These are phyloP conservation scores for Aspergillus sp. DNA, from an alignment of 2,329 filamentous ascomycete species.

Conservation along the genomic window DNA sequence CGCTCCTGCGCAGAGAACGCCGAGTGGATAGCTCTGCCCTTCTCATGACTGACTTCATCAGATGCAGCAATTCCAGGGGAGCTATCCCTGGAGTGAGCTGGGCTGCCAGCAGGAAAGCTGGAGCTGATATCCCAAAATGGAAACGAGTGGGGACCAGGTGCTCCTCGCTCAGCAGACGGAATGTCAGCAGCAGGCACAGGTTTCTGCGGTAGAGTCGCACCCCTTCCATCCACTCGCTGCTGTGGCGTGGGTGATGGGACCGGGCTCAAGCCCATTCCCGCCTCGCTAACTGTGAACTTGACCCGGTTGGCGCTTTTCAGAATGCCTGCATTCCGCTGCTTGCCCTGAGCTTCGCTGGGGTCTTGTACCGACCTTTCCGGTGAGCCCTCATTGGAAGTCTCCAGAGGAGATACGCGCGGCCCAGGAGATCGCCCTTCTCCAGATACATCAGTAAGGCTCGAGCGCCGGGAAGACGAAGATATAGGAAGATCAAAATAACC, in stretches of 20 bases:
- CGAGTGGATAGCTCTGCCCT: slow-evolving; percentile 34
- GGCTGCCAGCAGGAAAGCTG: slow-evolving; percentile 30
- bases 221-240: slow-evolving; percentile 32
- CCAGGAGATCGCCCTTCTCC: slow-evolving; percentile 22
- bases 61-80: slow-evolving; percentile 20
- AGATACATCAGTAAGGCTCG: slow-evolving; percentile 26
- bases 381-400: slow-evolving; percentile 25
- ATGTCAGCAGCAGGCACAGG: slow-evolving; percentile 38
- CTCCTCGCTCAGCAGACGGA: slow-evolving; percentile 31
- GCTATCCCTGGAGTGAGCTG: slow-evolving; percentile 25
- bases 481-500: slow-evolving; percentile 35
- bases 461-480: slow-evolving; percentile 25
- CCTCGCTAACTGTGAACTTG: slow-evolving; percentile 31
- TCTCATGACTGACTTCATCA: slow-evolving; percentile 35
- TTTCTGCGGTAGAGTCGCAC: slow-evolving; percentile 29
- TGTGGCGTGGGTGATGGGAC: slow-evolving; percentile 28
- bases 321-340: slow-evolving; percentile 40
- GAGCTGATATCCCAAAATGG: slow-evolving; percentile 28
- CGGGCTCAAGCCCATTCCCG: slow-evolving; percentile 19
- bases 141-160: slow-evolving; percentile 21
- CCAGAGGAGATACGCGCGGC: slow-evolving; percentile 26
- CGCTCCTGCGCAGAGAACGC: slow-evolving; percentile 36
- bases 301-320: slow-evolving; percentile 36
- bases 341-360: slow-evolving; percentile 29
- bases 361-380: slow-evolving; percentile 19